These are phyloP conservation scores for Stephania japonica DNA, from an alignment of 164 flowering plant species.

Conservation along the genomic window DNA sequence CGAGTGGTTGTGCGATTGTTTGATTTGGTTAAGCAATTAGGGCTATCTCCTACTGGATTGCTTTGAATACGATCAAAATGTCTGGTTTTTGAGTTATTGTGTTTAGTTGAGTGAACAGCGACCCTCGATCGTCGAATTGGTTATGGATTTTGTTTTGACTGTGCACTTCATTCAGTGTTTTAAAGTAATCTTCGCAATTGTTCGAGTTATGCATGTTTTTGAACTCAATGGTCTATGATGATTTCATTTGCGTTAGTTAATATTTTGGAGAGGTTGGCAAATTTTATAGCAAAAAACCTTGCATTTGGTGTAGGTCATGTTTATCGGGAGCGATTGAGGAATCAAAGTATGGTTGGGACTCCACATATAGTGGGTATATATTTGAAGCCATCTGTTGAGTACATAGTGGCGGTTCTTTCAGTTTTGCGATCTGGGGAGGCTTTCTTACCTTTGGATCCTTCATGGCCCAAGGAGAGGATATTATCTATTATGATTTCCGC, in stretches of 20 bases:
- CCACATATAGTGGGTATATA: constrained; percentile 62
- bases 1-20: not conserved
- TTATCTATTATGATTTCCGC: constrained; percentile 49
- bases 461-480: constrained; percentile 73
- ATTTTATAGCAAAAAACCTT: not conserved
- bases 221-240: not conserved
- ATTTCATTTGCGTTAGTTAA: not conserved
- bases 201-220: not conserved
- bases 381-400: constrained; percentile 72
- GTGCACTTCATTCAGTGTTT: not conserved
- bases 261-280: not conserved
- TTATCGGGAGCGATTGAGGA: constrained; percentile 3
- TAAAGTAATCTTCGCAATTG: not conserved
- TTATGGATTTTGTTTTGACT: too few species aligned
- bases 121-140: too few species aligned
- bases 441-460: constrained; percentile 81
- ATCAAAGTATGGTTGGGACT: constrained; percentile 4
- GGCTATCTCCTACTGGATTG: too few species aligned
- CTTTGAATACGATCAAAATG: too few species aligned
- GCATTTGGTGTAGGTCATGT: constrained; percentile 17
- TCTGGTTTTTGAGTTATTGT: too few species aligned
- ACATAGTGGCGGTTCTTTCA: constrained; percentile 71
- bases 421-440: constrained; percentile 78
- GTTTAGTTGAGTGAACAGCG: too few species aligned
- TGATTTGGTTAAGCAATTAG: not conserved